These are phyloP conservation scores for Ophiocordyceps unilateralis DNA, from an alignment of 2,329 filamentous ascomycete genomes.

Conservation along the genomic window DNA sequence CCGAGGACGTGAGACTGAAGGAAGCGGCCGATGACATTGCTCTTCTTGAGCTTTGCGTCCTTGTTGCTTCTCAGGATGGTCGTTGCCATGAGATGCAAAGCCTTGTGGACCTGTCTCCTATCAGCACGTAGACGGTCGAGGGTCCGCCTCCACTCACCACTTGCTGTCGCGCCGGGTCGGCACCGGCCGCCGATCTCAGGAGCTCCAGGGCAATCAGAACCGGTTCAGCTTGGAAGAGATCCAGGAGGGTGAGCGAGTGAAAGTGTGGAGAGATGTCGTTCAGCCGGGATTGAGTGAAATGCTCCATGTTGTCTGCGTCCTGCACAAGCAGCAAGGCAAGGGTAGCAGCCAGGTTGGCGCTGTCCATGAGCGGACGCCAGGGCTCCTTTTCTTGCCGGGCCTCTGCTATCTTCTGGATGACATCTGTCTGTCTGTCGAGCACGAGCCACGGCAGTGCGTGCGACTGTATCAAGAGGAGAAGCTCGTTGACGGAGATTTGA, in stretches of 20 bases:
- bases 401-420: conserved; percentile 66
- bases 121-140: conserved; percentile 8
- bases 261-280: conserved; percentile 55
- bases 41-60: conserved; percentile 28
- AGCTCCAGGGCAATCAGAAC: conserved; percentile 64
- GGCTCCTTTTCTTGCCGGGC: conserved; percentile 54
- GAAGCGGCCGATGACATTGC: conserved; percentile 51
- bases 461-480: conserved; percentile 60
- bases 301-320: conserved; percentile 38
- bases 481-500: conserved; percentile 54
- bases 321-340: conserved; percentile 43
- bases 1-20: conserved; percentile 73
- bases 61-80: conserved; percentile 22
- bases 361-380: conserved; percentile 36
- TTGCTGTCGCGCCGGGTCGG: conserved; percentile 33
- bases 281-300: conserved; percentile 51
- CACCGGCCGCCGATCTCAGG: conserved; percentile 62
- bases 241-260: conserved; percentile 43
- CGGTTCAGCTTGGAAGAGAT: conserved; percentile 58
- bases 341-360: conserved; percentile 37
- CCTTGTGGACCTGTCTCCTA: conserved; percentile 24
- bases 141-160: conserved; percentile 28
- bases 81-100: conserved; percentile 27
- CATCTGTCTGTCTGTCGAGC: conserved; percentile 55
- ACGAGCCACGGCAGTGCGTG: conserved; percentile 80